Evolutionary conservation across 805 yeast species (phyloP), one percentile per base, ranked within the genome.

Genomic region (Candida silvicultrix): DNA sequence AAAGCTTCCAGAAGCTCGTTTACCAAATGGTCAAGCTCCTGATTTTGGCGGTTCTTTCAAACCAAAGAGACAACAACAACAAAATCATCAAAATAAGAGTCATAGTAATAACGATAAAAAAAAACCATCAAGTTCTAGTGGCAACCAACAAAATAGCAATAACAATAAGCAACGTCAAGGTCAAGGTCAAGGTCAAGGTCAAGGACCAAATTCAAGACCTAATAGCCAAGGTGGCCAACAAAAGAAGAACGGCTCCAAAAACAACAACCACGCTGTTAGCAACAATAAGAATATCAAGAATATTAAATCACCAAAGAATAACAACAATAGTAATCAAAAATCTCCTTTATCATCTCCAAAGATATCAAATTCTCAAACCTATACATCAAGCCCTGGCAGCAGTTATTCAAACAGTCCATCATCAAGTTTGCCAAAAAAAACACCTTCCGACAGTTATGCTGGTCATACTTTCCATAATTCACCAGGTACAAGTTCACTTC

Each of bases 21-120:
- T 52, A 11, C 56, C 56, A 6, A 52, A 47, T 25, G 56, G 56
- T 12, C 46, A 48, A 29, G 47, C 32, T n/a, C 54, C 54, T 10
- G 52, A 52, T 35, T 52, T 52, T 45, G 56, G 56, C 2, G 44
- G 45, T 28, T 47, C 47, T 10, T 22, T 22, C 16, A 41, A 36
- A 28, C 35, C 25, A 42, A 20, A n/a, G 20, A 44, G 22, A 10
- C 28, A 40, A 5, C 25, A 22, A 11, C 38, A 45, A 15, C 22
- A 21, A 32, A 45, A 41, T 5, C 25, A 38, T 14, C 28, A 45
- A 22, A 40, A 46, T 20, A 29, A 43, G 8, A 31, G 25, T 41
- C 31, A 29, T 28, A 38, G 39, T 16, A 16, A 37, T 21, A 5
- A 37, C 16, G 9, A 35, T 14, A 35, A 35, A 19, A 37, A 19